Conservation (phyloP, 345 rosid genomes). For the Clarkia xantiana region DNA sequence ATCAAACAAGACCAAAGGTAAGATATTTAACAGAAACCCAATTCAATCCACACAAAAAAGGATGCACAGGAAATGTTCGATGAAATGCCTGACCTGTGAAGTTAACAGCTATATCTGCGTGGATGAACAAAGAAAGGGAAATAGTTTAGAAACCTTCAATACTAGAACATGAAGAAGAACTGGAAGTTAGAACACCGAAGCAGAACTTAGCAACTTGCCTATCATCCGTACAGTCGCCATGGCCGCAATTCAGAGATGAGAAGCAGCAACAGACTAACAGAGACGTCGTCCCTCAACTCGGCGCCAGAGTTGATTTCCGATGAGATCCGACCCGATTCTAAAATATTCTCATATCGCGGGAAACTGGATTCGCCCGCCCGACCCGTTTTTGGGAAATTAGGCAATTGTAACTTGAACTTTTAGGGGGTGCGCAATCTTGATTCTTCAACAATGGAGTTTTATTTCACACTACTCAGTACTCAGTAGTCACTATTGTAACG, state of each 20-base stretch:
- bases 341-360: too few species aligned
- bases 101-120: slow-evolving; percentile 86
- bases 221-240: slow-evolving; percentile 70
- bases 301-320: too few species aligned
- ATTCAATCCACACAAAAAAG: neutral
- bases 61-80: slow-evolving; percentile 19
- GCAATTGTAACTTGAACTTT: too few species aligned
- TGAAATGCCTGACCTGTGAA: slow-evolving; percentile 80
- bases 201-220: slow-evolving; percentile 41
- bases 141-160: neutral
- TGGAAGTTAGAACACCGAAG: neutral
- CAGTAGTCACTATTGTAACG: too few species aligned
- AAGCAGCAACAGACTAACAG: too few species aligned
- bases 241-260: slow-evolving; percentile 5
- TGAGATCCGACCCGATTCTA: too few species aligned
- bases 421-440: too few species aligned
- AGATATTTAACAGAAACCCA: neutral
- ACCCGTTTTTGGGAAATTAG: too few species aligned
- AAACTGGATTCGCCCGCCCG: too few species aligned
- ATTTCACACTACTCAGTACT: too few species aligned
- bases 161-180: neutral
- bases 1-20: slow-evolving; percentile 1
- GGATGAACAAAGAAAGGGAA: neutral
- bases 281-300: too few species aligned
- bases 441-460: too few species aligned